Evolutionary conservation across 192 early-diverging fungal genomes (phyloP).

Genomic region (Umbelopsis ramanniana): DNA sequence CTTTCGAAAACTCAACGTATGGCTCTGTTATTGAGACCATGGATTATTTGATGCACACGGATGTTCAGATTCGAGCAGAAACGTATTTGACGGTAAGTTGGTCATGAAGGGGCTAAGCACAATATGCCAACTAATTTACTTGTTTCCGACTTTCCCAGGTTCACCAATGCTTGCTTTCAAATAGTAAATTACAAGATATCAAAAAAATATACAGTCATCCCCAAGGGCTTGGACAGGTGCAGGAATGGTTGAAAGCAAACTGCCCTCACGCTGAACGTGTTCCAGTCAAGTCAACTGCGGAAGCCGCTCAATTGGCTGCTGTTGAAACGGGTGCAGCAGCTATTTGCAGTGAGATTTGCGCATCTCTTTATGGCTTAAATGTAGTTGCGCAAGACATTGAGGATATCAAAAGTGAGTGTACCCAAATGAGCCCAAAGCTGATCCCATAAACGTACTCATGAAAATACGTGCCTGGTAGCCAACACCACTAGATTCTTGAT

Average conservation of each 20-base stretch:
- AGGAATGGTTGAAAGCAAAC: constrained; percentile 71
- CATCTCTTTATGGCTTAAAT: constrained; percentile 78
- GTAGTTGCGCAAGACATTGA: constrained; percentile 81
- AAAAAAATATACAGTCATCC: constrained; percentile 79
- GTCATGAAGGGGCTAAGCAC: too few relatives aligned
- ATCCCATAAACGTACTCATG: not conserved
- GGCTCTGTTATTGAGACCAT: constrained; percentile 87
- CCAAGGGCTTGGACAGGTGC: constrained; percentile 77
- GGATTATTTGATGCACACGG: constrained; percentile 71
- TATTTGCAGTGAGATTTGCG: constrained; percentile 80
- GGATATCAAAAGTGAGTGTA: constrained; percentile 60
- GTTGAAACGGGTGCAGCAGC: constrained; percentile 79
- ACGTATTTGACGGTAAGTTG: constrained; percentile 66
- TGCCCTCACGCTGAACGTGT: constrained; percentile 75
- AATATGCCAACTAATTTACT: not conserved
- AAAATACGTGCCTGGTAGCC: constrained; percentile 39
- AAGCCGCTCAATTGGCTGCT: constrained; percentile 87
- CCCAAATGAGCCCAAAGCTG: not conserved
- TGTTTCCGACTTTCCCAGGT: constrained; percentile 43
- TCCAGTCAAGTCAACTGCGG: constrained; percentile 78
- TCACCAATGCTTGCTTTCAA: constrained; percentile 81
- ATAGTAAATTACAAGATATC: constrained; percentile 65
- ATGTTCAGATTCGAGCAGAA: constrained; percentile 78
- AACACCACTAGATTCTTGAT: constrained; percentile 96
- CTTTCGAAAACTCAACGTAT: constrained; percentile 93